A percentile compares a stretch with the other conserved stretches of the same genome.
Evolutionary conservation across 179 eudicot species (phyloP).

Genomic region (Monotropa hypopitys): DNA sequence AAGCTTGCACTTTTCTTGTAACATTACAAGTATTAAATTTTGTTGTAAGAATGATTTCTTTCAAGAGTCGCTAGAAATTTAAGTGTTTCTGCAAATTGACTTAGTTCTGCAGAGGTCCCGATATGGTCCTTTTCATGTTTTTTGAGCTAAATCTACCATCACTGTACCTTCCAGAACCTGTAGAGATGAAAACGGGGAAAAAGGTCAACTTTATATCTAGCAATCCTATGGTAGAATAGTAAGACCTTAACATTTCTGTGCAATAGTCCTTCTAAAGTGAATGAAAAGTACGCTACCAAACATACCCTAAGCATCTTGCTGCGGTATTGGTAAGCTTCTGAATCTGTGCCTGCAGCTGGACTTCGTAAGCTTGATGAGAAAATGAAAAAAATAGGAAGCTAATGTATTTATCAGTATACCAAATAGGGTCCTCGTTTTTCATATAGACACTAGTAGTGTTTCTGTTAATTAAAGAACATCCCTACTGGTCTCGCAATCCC

Average conservation of each 20-base stretch:
- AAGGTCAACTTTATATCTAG: background rate
- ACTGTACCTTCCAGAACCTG: background rate
- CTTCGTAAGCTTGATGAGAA: background rate
- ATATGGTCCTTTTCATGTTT: background rate
- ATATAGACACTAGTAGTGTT: background rate
- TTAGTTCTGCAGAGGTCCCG: background rate
- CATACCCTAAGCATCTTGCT: slow-evolving; percentile 1
- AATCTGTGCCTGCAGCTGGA: background rate
- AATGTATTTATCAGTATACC: background rate
- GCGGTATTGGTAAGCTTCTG: slow-evolving; percentile 2
- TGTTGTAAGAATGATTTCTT: background rate
- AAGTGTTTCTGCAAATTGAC: background rate
- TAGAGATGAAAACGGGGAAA: background rate
- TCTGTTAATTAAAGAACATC: background rate
- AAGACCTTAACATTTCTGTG: background rate
- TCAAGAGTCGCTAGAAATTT: background rate
- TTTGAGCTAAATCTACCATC: background rate
- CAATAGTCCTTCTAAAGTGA: background rate
- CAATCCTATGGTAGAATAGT: background rate
- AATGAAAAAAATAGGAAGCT: background rate
- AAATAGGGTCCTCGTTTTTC: background rate
- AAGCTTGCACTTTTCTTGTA: background rate
- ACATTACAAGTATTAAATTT: background rate
- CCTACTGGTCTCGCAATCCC: background rate
- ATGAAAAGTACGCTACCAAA: background rate